Evolutionary conservation across 371 early-diverging fungal genomes (phyloP).

Genomic region (Entomophthora muscae): DNA sequence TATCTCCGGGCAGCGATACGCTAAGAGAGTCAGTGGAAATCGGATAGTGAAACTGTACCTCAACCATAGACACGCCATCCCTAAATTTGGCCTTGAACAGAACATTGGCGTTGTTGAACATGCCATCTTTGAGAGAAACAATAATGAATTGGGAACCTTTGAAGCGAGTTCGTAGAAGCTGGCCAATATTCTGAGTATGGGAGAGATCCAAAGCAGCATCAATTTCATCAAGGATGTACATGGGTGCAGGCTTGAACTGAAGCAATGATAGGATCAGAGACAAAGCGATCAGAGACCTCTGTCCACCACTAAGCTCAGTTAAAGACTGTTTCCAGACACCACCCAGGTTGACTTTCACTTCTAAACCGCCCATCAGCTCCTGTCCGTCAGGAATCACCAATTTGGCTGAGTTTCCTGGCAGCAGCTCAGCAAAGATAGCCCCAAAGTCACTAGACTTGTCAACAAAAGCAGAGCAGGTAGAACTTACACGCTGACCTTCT

Average conservation of each 20-base stretch:
- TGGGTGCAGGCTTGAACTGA: slow-evolving; percentile 98
- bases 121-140: slow-evolving; percentile 99
- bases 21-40: background rate
- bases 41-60: slow-evolving; percentile 16
- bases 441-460: slow-evolving; percentile 73
- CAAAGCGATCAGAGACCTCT: slow-evolving; percentile 90
- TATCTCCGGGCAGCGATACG: background rate
- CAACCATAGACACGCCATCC: slow-evolving; percentile 94
- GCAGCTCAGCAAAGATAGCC: slow-evolving; percentile 79
- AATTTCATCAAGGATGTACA: slow-evolving; percentile 99
- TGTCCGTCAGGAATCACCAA: slow-evolving; percentile 69
- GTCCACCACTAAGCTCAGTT: slow-evolving; percentile 98
- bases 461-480: background rate
- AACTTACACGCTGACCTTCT: slow-evolving; percentile 64
- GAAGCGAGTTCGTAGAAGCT: slow-evolving; percentile 87
- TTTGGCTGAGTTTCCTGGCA: slow-evolving; percentile 81
- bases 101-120: slow-evolving; percentile 99
- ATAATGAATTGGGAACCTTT: slow-evolving; percentile 98
- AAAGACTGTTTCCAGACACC: slow-evolving; percentile 96
- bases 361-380: slow-evolving; percentile 71
- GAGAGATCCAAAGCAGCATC: slow-evolving; percentile 98
- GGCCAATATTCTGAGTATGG: slow-evolving; percentile 99
- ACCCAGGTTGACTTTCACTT: slow-evolving; percentile 91
- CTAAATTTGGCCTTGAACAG: slow-evolving; percentile 90
- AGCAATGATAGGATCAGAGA: slow-evolving; percentile 93